Conservation (phyloP, 768 basidiomycete genomes). For the Gloeostereum incarnatum region DNA sequence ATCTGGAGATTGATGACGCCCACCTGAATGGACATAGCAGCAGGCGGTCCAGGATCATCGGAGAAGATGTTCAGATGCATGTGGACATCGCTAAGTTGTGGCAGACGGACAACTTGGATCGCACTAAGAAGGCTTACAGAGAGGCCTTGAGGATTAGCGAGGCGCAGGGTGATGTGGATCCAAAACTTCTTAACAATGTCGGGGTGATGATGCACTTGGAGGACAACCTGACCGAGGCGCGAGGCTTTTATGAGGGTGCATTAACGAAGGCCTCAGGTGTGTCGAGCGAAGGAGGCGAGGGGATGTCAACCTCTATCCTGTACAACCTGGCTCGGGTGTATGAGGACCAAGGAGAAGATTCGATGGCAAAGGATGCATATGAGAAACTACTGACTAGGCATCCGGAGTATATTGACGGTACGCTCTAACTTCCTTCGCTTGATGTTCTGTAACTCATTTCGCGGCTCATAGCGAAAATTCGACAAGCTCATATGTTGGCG, state of each 20-base stretch:
- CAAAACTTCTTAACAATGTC: constrained; percentile 74
- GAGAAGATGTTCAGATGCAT: constrained; percentile 80
- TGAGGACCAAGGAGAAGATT: constrained; percentile 72
- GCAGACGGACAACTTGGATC: constrained; percentile 73
- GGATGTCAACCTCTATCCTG: constrained; percentile 70
- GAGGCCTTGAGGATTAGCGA: constrained; percentile 65
- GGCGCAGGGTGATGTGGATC: constrained; percentile 38
- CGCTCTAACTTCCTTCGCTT: constrained; percentile 16
- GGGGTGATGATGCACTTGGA: constrained; percentile 70
- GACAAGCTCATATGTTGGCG: constrained; percentile 76
- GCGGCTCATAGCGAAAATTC: constrained; percentile 68
- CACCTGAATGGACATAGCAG: constrained; percentile 32
- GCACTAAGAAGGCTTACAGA: constrained; percentile 61
- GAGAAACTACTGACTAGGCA: constrained; percentile 81
- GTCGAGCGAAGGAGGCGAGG: constrained; percentile 44
- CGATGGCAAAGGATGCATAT: constrained; percentile 77
- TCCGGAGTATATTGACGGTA: constrained; percentile 95
- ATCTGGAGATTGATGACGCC: constrained; percentile 54
- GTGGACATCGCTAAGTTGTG: constrained; percentile 87
- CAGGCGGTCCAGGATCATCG: constrained; percentile 42
- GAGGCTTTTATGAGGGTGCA: constrained; percentile 64
- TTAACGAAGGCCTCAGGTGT: constrained; percentile 46
- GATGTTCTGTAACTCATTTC: not conserved
- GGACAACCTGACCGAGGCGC: constrained; percentile 45
- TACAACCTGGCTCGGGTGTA: constrained; percentile 92